Evolutionary conservation across 2,329 filamentous ascomycete species (phyloP).

Genomic region (Aspergillus proliferans): DNA sequence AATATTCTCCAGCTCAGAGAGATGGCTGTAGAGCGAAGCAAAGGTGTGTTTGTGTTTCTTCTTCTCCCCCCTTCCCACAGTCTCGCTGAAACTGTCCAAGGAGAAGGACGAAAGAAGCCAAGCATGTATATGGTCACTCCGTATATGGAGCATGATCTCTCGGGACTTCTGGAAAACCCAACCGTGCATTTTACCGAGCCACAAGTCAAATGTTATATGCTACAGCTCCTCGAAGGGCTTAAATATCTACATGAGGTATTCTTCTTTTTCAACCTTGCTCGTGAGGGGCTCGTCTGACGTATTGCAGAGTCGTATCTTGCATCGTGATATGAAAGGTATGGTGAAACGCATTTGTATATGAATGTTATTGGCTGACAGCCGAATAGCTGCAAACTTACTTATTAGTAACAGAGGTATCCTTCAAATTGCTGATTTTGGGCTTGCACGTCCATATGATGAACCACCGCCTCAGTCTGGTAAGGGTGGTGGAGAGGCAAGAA

Average conservation of each 20-base stretch:
- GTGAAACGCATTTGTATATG: not conserved
- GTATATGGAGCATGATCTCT: constrained; percentile 99
- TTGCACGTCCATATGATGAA: constrained; percentile 90
- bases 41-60: constrained; percentile 39
- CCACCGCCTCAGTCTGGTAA: constrained; percentile 66
- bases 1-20: constrained; percentile 86
- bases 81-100: constrained; percentile 34
- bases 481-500: constrained; percentile 74
- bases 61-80: too few relatives aligned
- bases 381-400: constrained; percentile 75
- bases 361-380: constrained; percentile 3
- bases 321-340: constrained; percentile 85
- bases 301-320: constrained; percentile 65
- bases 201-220: constrained; percentile 97
- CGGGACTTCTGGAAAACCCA: constrained; percentile 90
- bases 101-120: constrained; percentile 66
- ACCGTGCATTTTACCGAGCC: constrained; percentile 77
- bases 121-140: constrained; percentile 99
- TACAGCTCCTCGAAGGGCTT: constrained; percentile 84
- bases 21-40: constrained; percentile 83
- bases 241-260: constrained; percentile 75
- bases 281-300: constrained; percentile 8
- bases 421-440: constrained; percentile 94
- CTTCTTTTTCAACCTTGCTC: constrained; percentile 2
- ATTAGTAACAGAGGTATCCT: constrained; percentile 92